phyloP scores from a whole-genome alignment of 306 rosid species.

The Quercus glauca region DNA sequence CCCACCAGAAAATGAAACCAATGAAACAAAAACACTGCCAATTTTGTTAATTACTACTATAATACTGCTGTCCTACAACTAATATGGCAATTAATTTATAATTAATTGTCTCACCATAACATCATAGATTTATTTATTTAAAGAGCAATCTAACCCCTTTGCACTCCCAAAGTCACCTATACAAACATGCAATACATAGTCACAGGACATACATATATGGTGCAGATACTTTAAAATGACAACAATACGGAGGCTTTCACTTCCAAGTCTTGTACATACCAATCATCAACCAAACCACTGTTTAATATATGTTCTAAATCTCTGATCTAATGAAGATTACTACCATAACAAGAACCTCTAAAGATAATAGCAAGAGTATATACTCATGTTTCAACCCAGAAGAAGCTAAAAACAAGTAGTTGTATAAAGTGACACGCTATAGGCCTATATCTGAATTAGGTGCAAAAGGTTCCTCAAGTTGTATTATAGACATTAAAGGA shows the following conservation, averaged over 20 bases:
- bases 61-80: neutral
- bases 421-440: neutral
- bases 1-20: neutral
- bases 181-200: neutral
- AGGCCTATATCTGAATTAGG: neutral
- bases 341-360: neutral
- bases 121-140: neutral
- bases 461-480: slow-evolving; percentile 3
- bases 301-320: neutral
- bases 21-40: neutral
- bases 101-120: neutral
- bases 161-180: neutral
- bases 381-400: neutral
- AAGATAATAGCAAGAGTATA: neutral
- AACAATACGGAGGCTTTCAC: neutral
- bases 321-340: neutral
- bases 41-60: neutral
- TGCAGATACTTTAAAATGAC: neutral
- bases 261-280: neutral
- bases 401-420: neutral
- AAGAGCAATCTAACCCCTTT: neutral
- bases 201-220: neutral
- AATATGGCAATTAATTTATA: neutral
- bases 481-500: slow-evolving; percentile 21
- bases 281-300: neutral